Evolutionary conservation across 2,329 filamentous ascomycete genomes (phyloP).

Genomic region (Nothophaeocryptopus gaeumannii): DNA sequence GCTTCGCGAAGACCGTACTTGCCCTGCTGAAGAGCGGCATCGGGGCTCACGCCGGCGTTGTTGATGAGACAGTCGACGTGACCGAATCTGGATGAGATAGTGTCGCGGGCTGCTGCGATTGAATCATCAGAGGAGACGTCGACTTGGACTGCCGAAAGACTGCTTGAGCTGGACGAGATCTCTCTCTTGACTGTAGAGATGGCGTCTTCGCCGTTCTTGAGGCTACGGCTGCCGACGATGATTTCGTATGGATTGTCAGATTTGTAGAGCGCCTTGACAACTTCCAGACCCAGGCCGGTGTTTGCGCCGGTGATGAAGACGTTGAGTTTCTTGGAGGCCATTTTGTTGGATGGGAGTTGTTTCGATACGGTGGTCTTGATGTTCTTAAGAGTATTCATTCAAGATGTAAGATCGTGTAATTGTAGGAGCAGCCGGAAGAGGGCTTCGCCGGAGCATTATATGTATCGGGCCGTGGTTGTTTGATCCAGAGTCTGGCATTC

Average conservation of each 20-base stretch:
- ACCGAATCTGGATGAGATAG: slow-evolving; percentile 44
- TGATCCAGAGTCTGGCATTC: too few species aligned
- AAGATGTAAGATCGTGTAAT: too few species aligned
- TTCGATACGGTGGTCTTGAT: neutral
- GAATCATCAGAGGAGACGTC: slow-evolving; percentile 55
- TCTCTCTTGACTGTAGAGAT: slow-evolving; percentile 44
- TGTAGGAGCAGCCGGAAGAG: too few species aligned
- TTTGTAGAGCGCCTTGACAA: slow-evolving; percentile 52
- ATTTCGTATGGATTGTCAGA: slow-evolving; percentile 54
- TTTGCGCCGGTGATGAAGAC: slow-evolving; percentile 58
- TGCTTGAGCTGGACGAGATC: slow-evolving; percentile 41
- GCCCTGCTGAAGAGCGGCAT: slow-evolving; percentile 34
- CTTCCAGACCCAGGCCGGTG: slow-evolving; percentile 59
- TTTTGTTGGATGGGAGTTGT: slow-evolving; percentile 1
- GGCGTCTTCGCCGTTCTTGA: slow-evolving; percentile 52
- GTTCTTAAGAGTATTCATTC: too few species aligned
- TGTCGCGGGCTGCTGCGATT: slow-evolving; percentile 47
- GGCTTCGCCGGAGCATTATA: too few species aligned
- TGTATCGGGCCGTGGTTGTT: too few species aligned
- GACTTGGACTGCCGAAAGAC: slow-evolving; percentile 49
- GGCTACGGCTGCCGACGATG: slow-evolving; percentile 53
- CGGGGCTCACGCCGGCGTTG: slow-evolving; percentile 54
- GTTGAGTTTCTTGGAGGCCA: slow-evolving; percentile 36
- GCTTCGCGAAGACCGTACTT: slow-evolving; percentile 36
- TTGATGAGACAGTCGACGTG: slow-evolving; percentile 56